Evolutionary conservation across 306 rosid genomes (phyloP).

Genomic region (Trifolium dubium): DNA sequence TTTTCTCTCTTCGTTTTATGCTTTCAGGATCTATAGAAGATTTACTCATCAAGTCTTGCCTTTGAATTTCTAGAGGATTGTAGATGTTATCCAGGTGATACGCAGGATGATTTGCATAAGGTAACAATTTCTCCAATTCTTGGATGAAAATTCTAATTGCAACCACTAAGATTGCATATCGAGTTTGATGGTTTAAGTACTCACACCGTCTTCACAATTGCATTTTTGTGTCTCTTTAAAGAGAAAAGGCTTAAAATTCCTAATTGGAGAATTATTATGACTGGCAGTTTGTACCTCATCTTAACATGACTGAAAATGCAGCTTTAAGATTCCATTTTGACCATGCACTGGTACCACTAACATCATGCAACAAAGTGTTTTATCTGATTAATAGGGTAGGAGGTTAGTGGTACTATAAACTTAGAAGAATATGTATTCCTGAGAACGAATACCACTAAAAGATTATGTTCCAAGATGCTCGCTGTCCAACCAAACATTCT

Average conservation of each 20-base stretch:
- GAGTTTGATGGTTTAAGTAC: constrained; percentile 27
- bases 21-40: constrained; percentile 80
- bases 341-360: too few relatives aligned
- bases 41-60: constrained; percentile 65
- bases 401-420: too few relatives aligned
- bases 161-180: too few relatives aligned
- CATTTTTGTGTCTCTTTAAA: constrained; percentile 90
- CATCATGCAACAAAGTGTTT: too few relatives aligned
- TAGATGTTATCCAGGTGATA: constrained; percentile 81
- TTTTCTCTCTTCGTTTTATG: constrained; percentile 9
- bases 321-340: too few relatives aligned
- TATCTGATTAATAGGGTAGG: too few relatives aligned
- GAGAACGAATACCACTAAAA: too few relatives aligned
- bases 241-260: constrained; percentile 79
- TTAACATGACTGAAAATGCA: too few relatives aligned
- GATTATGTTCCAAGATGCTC: too few relatives aligned
- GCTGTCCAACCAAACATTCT: too few relatives aligned
- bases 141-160: constrained; percentile 11
- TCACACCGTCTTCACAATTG: constrained; percentile 35
- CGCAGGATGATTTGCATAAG: constrained; percentile 47
- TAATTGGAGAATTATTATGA: not conserved
- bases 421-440: too few relatives aligned
- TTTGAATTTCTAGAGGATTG: constrained; percentile 89
- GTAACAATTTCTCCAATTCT: constrained; percentile 28
- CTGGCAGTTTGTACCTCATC: too few relatives aligned